Base-by-base conservation (phyloP, 352 stramenopile species). In the Phytopythium litorale region DNA sequence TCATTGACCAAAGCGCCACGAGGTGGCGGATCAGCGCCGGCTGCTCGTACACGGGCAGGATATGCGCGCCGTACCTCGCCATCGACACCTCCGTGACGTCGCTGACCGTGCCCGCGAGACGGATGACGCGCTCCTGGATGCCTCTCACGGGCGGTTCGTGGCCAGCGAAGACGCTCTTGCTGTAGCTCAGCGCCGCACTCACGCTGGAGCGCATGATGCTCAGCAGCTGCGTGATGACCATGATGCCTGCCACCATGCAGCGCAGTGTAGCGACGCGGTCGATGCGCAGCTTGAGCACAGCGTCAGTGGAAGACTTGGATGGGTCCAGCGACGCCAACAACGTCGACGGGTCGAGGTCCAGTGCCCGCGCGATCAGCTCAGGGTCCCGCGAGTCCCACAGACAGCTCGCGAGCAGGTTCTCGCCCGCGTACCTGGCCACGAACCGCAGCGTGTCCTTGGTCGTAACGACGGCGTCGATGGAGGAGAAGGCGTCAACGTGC, bases 81-180 rank as follows among this genome's bases (percentile, higher is more conserved):
- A 89, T 89, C 0, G 79, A 89, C 30, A 89, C 77, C 49, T 89
- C 79, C 0, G 79, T 87, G n/a, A 84, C 78, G 43, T 87, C 78
- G 25, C 75, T 89, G 6, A 71, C 72, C 43, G 78, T 66, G 0
- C 79, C 79, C 8, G 77, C 75, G 37, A 89, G 75, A 25, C 79
- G 75, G 40, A 89, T 81, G 53, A 89, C 79, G 38, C 79, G 73
- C 60, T 89, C 79, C 18, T 75, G 57, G n/a, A 89, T 67, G 11
- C 79, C 79, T 8, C 70, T 65, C 7, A 89, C 64, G 4, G 78
- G 77, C 7, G 79, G 77, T 49, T 86, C 79, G 0, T 72, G 68
- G 15, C 79, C 79, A 4, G 62, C 70, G 53, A 72, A 85, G 15
- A 89, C 79, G 58, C 76, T 78, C 7, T 86, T 66, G 15, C 65